Conservation (phyloP, 495 filamentous ascomycete genomes). For the Podospora comata region DNA sequence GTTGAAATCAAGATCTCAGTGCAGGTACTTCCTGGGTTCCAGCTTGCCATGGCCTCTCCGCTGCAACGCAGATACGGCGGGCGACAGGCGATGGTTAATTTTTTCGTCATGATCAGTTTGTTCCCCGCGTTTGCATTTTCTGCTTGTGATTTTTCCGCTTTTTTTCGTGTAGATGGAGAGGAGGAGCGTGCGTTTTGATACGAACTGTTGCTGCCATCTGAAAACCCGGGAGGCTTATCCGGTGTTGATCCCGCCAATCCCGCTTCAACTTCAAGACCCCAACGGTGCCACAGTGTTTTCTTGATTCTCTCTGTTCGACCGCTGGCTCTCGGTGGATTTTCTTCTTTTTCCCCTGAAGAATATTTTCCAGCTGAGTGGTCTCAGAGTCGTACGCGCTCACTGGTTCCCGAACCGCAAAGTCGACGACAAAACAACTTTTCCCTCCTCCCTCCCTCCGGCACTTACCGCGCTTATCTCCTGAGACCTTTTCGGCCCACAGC, state of each 20-base stretch:
- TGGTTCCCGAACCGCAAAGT: not conserved
- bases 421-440: not conserved
- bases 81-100: not conserved
- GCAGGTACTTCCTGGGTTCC: not conserved
- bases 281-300: not conserved
- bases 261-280: not conserved
- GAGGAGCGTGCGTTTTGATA: not conserved
- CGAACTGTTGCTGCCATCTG: not conserved
- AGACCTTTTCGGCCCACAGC: no score
- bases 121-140: not conserved
- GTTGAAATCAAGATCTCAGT: not conserved
- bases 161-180: not conserved
- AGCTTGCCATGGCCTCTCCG: not conserved
- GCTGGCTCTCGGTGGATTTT: not conserved
- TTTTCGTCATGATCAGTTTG: not conserved
- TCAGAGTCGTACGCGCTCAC: not conserved
- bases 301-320: not conserved
- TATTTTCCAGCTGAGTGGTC: conserved; percentile 2
- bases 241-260: not conserved
- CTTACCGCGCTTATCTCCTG: not conserved
- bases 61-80: conserved; percentile 7
- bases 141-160: not conserved
- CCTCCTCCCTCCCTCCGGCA: not conserved
- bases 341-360: not conserved
- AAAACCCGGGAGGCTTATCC: not conserved